Conservation (phyloP, 768 basidiomycete genomes). For the Boletus edulis region DNA sequence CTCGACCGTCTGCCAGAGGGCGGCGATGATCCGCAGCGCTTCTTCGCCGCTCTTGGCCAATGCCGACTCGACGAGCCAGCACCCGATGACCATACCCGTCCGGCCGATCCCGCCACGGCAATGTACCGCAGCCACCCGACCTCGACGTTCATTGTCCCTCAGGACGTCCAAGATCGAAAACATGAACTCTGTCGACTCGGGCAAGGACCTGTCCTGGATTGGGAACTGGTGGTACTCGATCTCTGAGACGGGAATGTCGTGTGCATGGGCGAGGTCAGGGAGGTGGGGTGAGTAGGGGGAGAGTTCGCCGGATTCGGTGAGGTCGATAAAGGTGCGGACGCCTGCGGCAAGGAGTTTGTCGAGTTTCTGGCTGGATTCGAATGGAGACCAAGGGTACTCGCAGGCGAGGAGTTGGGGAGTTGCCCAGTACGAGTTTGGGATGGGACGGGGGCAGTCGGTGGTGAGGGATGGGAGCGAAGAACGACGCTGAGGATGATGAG, state of each 20-base stretch:
- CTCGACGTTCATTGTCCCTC: conserved; percentile 55
- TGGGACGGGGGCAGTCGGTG: conserved; percentile 46
- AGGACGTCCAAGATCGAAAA: conserved; percentile 57
- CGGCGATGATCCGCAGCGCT: conserved; percentile 63
- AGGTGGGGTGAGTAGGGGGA: conserved; percentile 61
- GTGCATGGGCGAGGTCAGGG: conserved; percentile 46
- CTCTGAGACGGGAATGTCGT: conserved; percentile 51
- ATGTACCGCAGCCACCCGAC: conserved; percentile 68
- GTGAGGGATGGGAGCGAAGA: conserved; percentile 17
- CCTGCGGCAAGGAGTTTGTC: conserved; percentile 70
- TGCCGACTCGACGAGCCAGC: conserved; percentile 73
- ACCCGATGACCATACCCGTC: conserved; percentile 62
- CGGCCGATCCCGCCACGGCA: conserved; percentile 79
- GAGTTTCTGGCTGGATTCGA: conserved; percentile 59
- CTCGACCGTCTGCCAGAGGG: conserved; percentile 73
- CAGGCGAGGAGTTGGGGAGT: conserved; percentile 70
- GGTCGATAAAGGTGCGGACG: conserved; percentile 79
- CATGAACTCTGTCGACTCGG: conserved; percentile 57
- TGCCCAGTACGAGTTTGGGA: conserved; percentile 88
- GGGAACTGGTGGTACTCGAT: conserved; percentile 80
- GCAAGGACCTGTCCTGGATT: conserved; percentile 69
- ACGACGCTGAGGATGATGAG: conserved; percentile 12
- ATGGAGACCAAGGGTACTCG: conserved; percentile 78
- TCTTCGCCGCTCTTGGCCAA: conserved; percentile 60
- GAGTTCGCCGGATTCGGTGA: conserved; percentile 77